Evolutionary conservation across 768 basidiomycete species (phyloP), one percentile per base, ranked within the genome.

Genomic region (Lenzites betulinus): DNA sequence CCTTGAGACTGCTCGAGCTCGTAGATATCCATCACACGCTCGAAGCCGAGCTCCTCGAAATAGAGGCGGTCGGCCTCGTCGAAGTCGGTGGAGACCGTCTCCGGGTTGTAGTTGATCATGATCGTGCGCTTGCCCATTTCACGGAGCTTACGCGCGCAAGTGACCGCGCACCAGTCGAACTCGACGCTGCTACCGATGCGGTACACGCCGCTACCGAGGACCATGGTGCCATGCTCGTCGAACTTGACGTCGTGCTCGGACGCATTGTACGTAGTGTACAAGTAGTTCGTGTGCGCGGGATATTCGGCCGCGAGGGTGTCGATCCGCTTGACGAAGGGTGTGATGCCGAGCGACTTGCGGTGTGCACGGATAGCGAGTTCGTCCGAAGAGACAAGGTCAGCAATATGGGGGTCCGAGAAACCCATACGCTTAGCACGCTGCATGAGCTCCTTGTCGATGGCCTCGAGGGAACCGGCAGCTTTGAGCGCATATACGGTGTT

Each of bases 121-220:
- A 99, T 88, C 44, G 97, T 98, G 76, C 87, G 87, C 71, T 91
- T 89, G 73, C 95, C 95, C 84, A 94, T 92, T 65, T 90, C 86
- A 69, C 95, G 83, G 55, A 99, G 84, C 72, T 90, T 90, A 61
- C 97, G 83, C 15, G 95, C 94, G 73, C 95, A 98, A 1, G 96
- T 98, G 41, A 99, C 97, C n/a, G 97, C 96, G 73, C 97, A 99
- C 97, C 97, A 99, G 74, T 99, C 97, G 73, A 99, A 99, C 79
- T 99, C 97, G 71, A 99, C 97, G 65, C 92, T 95, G 74, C 91
- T 93, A 47, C 97, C 97, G 67, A 99, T 98, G 60, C 97, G 89
- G 77, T 99, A 98, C 22, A 99, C 97, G 67, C 97, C 97, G 60
- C 90, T 93, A 25, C 97, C 97, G 23, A 98, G 87, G 23, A 99